phyloP scores from a whole-genome alignment of 2,329 filamentous ascomycete species.

The Penicillium sp. region DNA sequence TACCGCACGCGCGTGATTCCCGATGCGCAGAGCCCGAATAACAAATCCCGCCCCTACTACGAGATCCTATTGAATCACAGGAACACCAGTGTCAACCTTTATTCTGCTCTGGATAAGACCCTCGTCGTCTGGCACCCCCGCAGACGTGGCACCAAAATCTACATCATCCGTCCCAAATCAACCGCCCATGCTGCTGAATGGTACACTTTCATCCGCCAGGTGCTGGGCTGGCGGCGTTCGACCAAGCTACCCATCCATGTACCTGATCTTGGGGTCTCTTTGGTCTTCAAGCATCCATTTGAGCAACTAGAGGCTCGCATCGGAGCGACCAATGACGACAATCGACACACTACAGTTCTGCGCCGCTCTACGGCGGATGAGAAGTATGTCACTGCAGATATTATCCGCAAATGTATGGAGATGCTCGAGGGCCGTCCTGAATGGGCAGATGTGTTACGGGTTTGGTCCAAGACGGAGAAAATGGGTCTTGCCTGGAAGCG shows the following conservation, averaged over 20 bases:
- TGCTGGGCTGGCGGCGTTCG: slow-evolving; percentile 58
- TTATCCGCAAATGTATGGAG: slow-evolving; percentile 58
- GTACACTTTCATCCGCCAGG: slow-evolving; percentile 64
- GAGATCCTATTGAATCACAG: slow-evolving; percentile 57
- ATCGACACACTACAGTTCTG: slow-evolving; percentile 45
- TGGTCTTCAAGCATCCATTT: slow-evolving; percentile 62
- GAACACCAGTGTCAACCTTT: slow-evolving; percentile 59
- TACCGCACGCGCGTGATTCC: slow-evolving; percentile 65
- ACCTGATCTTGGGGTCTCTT: slow-evolving; percentile 60
- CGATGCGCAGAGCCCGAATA: slow-evolving; percentile 54
- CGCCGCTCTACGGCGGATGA: slow-evolving; percentile 46
- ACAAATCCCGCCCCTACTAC: slow-evolving; percentile 55
- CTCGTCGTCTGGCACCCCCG: slow-evolving; percentile 61
- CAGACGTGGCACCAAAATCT: slow-evolving; percentile 56
- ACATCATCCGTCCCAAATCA: slow-evolving; percentile 62
- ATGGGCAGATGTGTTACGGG: slow-evolving; percentile 58
- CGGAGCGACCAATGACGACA: slow-evolving; percentile 39
- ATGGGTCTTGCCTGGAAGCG: slow-evolving; percentile 68
- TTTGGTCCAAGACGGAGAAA: slow-evolving; percentile 58
- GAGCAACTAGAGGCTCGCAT: slow-evolving; percentile 47
- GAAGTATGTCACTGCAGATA: slow-evolving; percentile 54
- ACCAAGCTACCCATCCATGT: slow-evolving; percentile 60
- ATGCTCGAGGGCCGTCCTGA: slow-evolving; percentile 57
- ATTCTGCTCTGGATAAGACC: slow-evolving; percentile 66
- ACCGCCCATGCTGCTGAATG: slow-evolving; percentile 63